Base-by-base conservation (phyloP, 1,284 basidiomycete genomes). In the Xerocomus nothofagi region DNA sequence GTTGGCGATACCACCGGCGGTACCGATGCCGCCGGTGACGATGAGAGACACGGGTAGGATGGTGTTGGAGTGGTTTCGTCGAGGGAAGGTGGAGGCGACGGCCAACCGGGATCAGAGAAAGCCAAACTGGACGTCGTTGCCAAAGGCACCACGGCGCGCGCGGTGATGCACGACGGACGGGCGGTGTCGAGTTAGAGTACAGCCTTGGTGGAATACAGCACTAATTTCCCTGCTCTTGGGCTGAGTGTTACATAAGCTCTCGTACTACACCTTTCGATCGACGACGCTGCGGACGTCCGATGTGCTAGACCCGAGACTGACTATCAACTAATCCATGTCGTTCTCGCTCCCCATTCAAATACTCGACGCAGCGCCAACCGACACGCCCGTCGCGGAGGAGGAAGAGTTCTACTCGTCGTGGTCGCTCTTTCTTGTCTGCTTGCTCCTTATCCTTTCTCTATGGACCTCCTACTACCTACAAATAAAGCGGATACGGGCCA, bases 381-480 rank as follows among this genome's bases (percentile, higher is more conserved):
- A 63, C 3, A 59, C 67, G 1, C 73, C 81, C 30, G 69, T 79
- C 34, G 69, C 77, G 2, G 83, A 88, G 63, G 88, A 91, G 56
- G 91, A 93, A 70, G 91, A 94, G 66, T 92, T 85, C 71, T 94
- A 93, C 69, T 93, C 91, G 18, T 93, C 91, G 52, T 94, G 92
- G 92, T 95, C 91, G 27, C 82, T 94, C 26, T 93, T 93, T 69
- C 89, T 98, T 60, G 94, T 99, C 59, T 95, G 97, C 71, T 71
- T 93, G 52, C 83, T 99, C 31, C 87, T 99, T 55, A 92, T 98
- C 55, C 76, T 95, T 53, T 97, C 95, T 5, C 84, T 99, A 57
- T 93, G 88, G 81, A 96, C 93, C 14, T 95, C 92, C 20, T 99
- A 99, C 74, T 99, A 98, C 65, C 86, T 99, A 17, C 95, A 98